Evolutionary conservation across 2,329 filamentous ascomycete species (phyloP).

Genomic region (Exserohilum turcica): DNA sequence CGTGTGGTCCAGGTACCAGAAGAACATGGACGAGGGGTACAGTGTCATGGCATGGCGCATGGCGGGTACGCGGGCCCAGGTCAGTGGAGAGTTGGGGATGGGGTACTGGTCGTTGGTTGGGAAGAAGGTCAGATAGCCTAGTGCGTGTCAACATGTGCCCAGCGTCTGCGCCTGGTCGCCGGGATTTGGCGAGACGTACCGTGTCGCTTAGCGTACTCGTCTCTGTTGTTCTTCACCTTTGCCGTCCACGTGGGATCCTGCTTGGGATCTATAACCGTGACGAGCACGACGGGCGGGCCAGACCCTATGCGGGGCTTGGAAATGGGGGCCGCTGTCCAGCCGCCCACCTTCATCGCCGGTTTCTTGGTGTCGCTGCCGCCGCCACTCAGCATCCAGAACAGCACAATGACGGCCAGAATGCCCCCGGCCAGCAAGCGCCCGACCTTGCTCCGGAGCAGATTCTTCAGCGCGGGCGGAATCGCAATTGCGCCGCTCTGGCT

Average conservation of each 20-base stretch:
- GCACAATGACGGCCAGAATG: slow-evolving; percentile 60
- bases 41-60: slow-evolving; percentile 85
- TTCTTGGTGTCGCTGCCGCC: slow-evolving; percentile 26
- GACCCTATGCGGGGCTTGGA: slow-evolving; percentile 50
- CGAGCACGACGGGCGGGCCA: slow-evolving; percentile 68
- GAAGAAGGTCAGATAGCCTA: slow-evolving; percentile 87
- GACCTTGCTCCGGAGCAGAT: slow-evolving; percentile 60
- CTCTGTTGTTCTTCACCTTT: slow-evolving; percentile 79
- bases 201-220: slow-evolving; percentile 82
- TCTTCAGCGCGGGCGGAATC: slow-evolving; percentile 54
- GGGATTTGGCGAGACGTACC: slow-evolving; percentile 57
- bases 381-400: slow-evolving; percentile 46
- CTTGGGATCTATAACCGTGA: slow-evolving; percentile 79
- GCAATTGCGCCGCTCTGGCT: slow-evolving; percentile 50
- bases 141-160: background rate
- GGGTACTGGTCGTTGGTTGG: slow-evolving; percentile 77
- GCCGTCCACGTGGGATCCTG: slow-evolving; percentile 70
- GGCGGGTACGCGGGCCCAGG: slow-evolving; percentile 82
- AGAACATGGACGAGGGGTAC: slow-evolving; percentile 75
- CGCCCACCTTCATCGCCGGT: slow-evolving; percentile 13
- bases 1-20: slow-evolving; percentile 87
- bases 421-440: slow-evolving; percentile 62
- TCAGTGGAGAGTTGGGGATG: slow-evolving; percentile 59
- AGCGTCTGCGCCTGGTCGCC: background rate
- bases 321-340: slow-evolving; percentile 23